Conservation (phyloP, 2,329 filamentous ascomycete genomes). For the Colletotrichum scovillei region DNA sequence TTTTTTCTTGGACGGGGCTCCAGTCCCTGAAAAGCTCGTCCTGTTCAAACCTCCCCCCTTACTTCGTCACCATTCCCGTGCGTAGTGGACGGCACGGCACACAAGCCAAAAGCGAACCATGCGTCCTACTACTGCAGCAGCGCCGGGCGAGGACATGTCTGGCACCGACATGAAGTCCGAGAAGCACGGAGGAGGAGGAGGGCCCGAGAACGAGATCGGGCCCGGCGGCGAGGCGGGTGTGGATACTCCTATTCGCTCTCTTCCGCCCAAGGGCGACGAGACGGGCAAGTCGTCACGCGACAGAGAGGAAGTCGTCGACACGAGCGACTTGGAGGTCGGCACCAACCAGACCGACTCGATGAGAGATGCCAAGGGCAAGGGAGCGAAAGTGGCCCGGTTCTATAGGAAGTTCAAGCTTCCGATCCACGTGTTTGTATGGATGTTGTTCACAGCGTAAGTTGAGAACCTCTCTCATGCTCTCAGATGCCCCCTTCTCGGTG, state of each 20-base stretch:
- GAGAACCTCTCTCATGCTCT: background rate
- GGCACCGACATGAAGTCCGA: background rate
- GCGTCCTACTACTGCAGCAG: slow-evolving; percentile 5
- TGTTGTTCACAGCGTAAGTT: slow-evolving; percentile 30
- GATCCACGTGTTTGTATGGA: slow-evolving; percentile 20
- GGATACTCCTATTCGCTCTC: background rate
- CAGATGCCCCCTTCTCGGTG: background rate
- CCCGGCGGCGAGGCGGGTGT: slow-evolving; percentile 4
- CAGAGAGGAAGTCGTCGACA: background rate
- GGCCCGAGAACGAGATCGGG: background rate
- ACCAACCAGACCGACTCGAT: slow-evolving; percentile 4
- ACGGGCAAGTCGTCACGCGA: background rate
- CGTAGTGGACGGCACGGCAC: background rate
- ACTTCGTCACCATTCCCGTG: background rate
- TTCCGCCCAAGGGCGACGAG: background rate
- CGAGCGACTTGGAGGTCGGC: slow-evolving; percentile 23
- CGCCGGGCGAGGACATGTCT: slow-evolving; percentile 7
- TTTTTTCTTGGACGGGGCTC: slow-evolving; percentile 1
- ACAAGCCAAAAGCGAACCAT: slow-evolving; percentile 1
- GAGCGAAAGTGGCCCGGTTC: background rate
- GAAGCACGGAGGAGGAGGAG: background rate
- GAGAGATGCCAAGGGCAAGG: slow-evolving; percentile 6
- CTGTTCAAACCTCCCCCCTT: slow-evolving; percentile 2
- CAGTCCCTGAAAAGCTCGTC: background rate
- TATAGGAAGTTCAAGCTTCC: slow-evolving; percentile 24